A percentile compares a stretch with the other conserved stretches of the same genome.
Conservation (phyloP, 305 asterid genomes). For the Fraxinus angustifolia region DNA sequence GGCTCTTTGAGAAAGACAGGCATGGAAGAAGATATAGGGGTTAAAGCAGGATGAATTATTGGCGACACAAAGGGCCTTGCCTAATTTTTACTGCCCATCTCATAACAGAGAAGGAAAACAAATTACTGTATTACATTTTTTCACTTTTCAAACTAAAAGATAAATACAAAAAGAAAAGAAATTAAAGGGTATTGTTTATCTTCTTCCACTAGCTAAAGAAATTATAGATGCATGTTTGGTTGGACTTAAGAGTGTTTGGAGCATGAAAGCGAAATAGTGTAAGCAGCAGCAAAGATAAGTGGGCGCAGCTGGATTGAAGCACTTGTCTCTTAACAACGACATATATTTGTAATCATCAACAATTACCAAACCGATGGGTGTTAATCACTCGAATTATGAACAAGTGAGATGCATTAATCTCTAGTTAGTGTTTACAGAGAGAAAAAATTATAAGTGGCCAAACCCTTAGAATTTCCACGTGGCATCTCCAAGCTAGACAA, state of each 20-base stretch:
- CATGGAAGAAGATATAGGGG: not conserved
- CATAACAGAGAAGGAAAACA: not conserved
- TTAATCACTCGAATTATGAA: not conserved
- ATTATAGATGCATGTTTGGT: not conserved
- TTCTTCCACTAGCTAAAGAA: not conserved
- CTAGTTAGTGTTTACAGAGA: not conserved
- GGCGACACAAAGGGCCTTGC: not conserved
- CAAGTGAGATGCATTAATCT: not conserved
- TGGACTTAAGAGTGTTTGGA: not conserved
- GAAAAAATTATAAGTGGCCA: not conserved
- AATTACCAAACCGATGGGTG: not conserved
- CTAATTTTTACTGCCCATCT: not conserved
- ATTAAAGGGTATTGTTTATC: not conserved
- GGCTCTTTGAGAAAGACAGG: not conserved
- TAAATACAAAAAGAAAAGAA: not conserved
- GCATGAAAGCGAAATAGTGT: not conserved
- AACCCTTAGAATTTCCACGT: conserved; percentile 10
- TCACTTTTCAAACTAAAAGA: not conserved
- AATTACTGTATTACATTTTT: not conserved
- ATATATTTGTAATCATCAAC: not conserved
- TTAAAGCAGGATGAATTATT: not conserved
- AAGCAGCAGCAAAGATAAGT: not conserved
- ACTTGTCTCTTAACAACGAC: not conserved
- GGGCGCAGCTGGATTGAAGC: not conserved
- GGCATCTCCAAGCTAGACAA: conserved; percentile 13